Evolutionary conservation across 2,329 filamentous ascomycete species (phyloP).

Genomic region (Penicillium sclerotiorum): DNA sequence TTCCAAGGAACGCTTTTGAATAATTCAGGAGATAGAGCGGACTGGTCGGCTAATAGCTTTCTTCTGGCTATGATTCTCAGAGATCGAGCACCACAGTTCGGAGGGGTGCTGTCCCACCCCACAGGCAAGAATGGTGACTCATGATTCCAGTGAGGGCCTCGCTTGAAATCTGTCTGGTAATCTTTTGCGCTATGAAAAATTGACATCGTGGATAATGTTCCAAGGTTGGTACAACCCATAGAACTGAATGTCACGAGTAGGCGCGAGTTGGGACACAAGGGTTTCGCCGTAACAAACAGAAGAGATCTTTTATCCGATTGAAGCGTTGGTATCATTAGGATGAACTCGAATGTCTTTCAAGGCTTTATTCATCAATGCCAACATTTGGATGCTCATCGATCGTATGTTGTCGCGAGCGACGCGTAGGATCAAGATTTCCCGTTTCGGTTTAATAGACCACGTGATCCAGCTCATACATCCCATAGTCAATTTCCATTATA

Average conservation of each 20-base stretch:
- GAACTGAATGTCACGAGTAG: background rate
- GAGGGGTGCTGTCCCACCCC: conserved; percentile 27
- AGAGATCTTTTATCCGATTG: too few species aligned
- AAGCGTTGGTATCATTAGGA: too few species aligned
- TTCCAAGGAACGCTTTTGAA: conserved; percentile 44
- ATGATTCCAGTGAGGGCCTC: conserved; percentile 41
- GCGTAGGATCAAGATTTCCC: too few species aligned
- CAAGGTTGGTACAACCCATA: background rate
- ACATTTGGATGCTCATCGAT: too few species aligned
- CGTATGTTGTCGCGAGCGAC: too few species aligned
- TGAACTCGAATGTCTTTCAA: too few species aligned
- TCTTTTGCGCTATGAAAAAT: conserved; percentile 12
- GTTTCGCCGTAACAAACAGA: too few species aligned
- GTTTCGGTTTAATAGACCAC: too few species aligned
- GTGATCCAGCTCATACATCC: too few species aligned
- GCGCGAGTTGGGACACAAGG: too few species aligned
- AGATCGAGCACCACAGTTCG: conserved; percentile 31
- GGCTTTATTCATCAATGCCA: too few species aligned
- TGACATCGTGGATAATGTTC: background rate
- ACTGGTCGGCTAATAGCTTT: conserved; percentile 39
- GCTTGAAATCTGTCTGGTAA: conserved; percentile 10
- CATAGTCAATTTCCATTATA: too few species aligned
- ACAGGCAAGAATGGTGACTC: conserved; percentile 40
- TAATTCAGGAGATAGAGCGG: conserved; percentile 34
- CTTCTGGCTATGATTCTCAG: conserved; percentile 40